Conservation (phyloP, 2,329 filamentous ascomycete species). For the Ustulina deusta region DNA sequence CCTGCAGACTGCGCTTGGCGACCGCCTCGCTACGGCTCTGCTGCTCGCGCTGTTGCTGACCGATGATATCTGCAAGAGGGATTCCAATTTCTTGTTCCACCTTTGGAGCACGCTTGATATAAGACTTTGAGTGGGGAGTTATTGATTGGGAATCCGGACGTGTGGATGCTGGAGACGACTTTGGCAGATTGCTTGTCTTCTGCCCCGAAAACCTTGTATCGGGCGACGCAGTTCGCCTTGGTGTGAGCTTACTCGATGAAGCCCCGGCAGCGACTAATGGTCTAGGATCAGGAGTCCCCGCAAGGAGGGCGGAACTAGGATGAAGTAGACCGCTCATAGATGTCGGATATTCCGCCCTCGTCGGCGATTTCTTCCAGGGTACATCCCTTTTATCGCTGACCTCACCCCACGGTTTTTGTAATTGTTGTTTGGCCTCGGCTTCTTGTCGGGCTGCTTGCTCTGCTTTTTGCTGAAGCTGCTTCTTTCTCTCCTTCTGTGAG, state of each 20-base stretch:
- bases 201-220: slow-evolving; percentile 74
- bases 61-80: slow-evolving; percentile 89
- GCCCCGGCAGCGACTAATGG: slow-evolving; percentile 59
- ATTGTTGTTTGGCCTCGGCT: slow-evolving; percentile 47
- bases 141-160: slow-evolving; percentile 56
- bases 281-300: slow-evolving; percentile 54
- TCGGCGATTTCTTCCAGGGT: slow-evolving; percentile 77
- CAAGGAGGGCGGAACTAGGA: slow-evolving; percentile 49
- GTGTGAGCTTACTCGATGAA: slow-evolving; percentile 54
- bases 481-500: slow-evolving; percentile 94
- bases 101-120: slow-evolving; percentile 68
- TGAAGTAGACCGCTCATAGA: slow-evolving; percentile 63
- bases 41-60: slow-evolving; percentile 87
- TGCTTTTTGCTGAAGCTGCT: slow-evolving; percentile 76
- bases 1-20: slow-evolving; percentile 88
- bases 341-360: slow-evolving; percentile 61
- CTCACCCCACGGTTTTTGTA: slow-evolving; percentile 61
- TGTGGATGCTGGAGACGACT: slow-evolving; percentile 48
- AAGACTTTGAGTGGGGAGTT: slow-evolving; percentile 71
- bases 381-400: slow-evolving; percentile 57
- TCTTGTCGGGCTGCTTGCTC: slow-evolving; percentile 57
- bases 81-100: slow-evolving; percentile 74
- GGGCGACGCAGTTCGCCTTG: slow-evolving; percentile 67
- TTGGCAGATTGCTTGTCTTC: slow-evolving; percentile 54
- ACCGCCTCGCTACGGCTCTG: slow-evolving; percentile 83